Evolutionary conservation across 2,329 filamentous ascomycete genomes (phyloP), one percentile per base, ranked within the genome.

Genomic region (Lanzia echinophila): DNA sequence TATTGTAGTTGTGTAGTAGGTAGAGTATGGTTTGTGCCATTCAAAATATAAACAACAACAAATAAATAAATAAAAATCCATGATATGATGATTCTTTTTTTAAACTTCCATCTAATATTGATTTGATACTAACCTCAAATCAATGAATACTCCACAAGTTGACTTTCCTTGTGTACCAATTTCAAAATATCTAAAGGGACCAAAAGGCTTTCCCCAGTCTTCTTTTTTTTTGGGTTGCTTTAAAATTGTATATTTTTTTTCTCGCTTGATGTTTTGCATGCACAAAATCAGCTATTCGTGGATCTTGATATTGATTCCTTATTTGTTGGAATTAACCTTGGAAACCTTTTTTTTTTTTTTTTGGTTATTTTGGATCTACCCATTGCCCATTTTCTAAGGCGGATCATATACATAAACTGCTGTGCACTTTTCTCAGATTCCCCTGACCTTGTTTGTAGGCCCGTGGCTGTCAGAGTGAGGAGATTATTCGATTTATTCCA

Each of bases 201-300:
- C n/a, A n/a, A n/a, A n/a, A n/a, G n/a, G n/a, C n/a, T n/a, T n/a
- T n/a, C n/a, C n/a, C n/a, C n/a, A n/a, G n/a, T n/a, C n/a, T n/a
- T n/a, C n/a, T n/a, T n/a, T n/a, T n/a, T n/a, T n/a, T n/a, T n/a
- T n/a, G n/a, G n/a, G n/a, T 28, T 8, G 8, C 24, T 28, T 28
- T 28, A 28, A 28, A 28, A 28, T 8, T 28, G 24, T 28, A 28
- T 28, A 28, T 28, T 51, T 47, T 50, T 53, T 54, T 56, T 44
- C 24, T 57, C 38, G 54, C 55, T 57, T 55, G 47, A 31, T 47
- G 47, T 55, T 58, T 56, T 50, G 57, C 58, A 53, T 50, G 55
- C 57, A 58, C 58, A 58, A 61, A 17, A 59, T 50, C 54, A 53
- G 55, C 38, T 54, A 54, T 65, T 60, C 55, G 58, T 63, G 60